Percentiles rank a stretch among this genome's conserved stretches.
These are phyloP conservation scores for Kodamaea lidongshanica DNA, from an alignment of 805 yeast species.

Conservation along the genomic window DNA sequence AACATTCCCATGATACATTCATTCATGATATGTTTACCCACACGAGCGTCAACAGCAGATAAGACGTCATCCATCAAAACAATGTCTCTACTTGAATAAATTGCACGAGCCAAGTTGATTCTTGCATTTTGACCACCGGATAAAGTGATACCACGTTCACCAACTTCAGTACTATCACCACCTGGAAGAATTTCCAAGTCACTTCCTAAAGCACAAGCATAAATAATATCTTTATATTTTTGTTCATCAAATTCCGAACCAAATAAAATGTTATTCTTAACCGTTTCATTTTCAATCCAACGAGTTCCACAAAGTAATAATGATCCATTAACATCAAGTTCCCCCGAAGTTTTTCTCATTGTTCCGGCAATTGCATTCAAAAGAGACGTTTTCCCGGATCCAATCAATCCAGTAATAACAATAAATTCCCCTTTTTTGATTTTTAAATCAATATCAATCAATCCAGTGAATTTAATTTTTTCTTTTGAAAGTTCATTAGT, in stretches of 20 bases:
- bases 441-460: slow-evolving; percentile 45
- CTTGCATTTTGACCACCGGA: slow-evolving; percentile 92
- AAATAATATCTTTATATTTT: slow-evolving; percentile 48
- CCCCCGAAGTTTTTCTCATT: slow-evolving; percentile 54
- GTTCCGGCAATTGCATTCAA: slow-evolving; percentile 66
- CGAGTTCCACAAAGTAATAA: slow-evolving; percentile 57
- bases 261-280: slow-evolving; percentile 66
- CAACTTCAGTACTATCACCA: slow-evolving; percentile 75
- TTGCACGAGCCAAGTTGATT: slow-evolving; percentile 72
- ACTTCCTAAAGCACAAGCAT: slow-evolving; percentile 59
- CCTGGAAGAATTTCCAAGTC: slow-evolving; percentile 65
- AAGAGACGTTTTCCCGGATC: slow-evolving; percentile 75
- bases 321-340: slow-evolving; percentile 47
- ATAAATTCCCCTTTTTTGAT: slow-evolving; percentile 64
- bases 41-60: slow-evolving; percentile 83
- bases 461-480: slow-evolving; percentile 31
- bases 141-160: slow-evolving; percentile 78
- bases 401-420: slow-evolving; percentile 74
- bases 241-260: slow-evolving; percentile 50
- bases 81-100: slow-evolving; percentile 62
- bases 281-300: slow-evolving; percentile 81
- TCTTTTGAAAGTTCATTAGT: background rate
- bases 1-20: slow-evolving; percentile 60
- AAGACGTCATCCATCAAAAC: slow-evolving; percentile 71
- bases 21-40: slow-evolving; percentile 72